Conservation (phyloP, 257 asterid species). For the Orobanche coerulescens region DNA sequence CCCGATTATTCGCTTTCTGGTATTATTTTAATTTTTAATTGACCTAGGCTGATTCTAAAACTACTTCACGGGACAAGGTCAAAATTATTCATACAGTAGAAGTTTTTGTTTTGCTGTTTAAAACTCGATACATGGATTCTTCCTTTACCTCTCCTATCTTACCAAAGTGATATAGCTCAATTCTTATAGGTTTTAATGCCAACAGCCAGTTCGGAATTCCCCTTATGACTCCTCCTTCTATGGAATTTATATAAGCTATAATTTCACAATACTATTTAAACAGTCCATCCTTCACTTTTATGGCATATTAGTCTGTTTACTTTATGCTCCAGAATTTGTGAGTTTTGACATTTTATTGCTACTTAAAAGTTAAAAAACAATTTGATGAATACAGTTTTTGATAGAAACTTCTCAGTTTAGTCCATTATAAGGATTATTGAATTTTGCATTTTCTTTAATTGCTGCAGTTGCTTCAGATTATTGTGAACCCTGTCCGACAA, state of each 20-base stretch:
- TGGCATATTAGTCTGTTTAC: not conserved
- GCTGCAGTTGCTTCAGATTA: slow-evolving; percentile 39
- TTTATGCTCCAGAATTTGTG: not conserved
- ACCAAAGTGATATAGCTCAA: not conserved
- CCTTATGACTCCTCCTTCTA: not conserved
- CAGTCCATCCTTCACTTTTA: not conserved
- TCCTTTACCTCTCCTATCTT: not conserved
- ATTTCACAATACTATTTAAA: not conserved
- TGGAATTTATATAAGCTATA: not conserved
- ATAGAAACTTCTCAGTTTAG: not conserved
- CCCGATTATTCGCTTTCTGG: slow-evolving; percentile 41
- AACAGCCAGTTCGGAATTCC: not conserved
- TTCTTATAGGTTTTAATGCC: not conserved
- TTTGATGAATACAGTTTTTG: not conserved
- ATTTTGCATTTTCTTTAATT: slow-evolving; percentile 12
- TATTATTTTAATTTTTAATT: slow-evolving; percentile 21
- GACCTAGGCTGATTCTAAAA: not conserved
- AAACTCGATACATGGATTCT: not conserved
- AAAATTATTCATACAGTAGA: slow-evolving; percentile 1
- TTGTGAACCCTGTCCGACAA: slow-evolving; percentile 74
- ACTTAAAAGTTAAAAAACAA: not conserved
- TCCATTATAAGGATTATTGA: slow-evolving; percentile 6
- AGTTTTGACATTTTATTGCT: not conserved
- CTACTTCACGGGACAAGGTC: not conserved
- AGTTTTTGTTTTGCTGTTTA: not conserved